Percentiles rank a stretch among this genome's conserved stretches.
Conservation (phyloP, 2,329 filamentous ascomycete genomes). For the Pseudocercospora musae region DNA sequence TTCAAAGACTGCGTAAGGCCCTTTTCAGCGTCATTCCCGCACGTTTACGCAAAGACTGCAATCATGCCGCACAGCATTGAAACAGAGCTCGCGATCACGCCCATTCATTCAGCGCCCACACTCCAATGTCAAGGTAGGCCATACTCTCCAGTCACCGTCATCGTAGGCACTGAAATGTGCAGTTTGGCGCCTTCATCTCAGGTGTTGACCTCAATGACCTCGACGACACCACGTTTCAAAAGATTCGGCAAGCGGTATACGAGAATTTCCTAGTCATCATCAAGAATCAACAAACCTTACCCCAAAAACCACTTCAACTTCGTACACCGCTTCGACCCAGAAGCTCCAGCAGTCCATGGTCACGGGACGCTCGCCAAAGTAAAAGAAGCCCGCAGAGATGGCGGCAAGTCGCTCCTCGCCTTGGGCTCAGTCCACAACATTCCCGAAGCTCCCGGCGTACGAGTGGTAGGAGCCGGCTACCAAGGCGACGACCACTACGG, state of each 20-base stretch:
- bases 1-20: background rate
- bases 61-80: constrained; percentile 2
- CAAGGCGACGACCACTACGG: constrained; percentile 3
- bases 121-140: background rate
- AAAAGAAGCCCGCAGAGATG: background rate
- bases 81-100: background rate
- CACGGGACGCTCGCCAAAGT: constrained; percentile 41
- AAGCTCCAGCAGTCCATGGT: constrained; percentile 60
- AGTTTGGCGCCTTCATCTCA: background rate
- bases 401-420: background rate
- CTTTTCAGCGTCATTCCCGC: background rate
- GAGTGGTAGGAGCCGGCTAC: constrained; percentile 1
- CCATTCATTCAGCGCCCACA: background rate
- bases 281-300: constrained; percentile 63
- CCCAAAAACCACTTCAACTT: constrained; percentile 69
- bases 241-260: constrained; percentile 64
- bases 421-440: background rate
- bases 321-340: constrained; percentile 69
- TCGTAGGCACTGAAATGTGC: background rate
- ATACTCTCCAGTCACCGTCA: background rate
- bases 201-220: background rate
- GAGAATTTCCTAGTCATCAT: constrained; percentile 66
- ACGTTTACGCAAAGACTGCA: background rate
- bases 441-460: constrained; percentile 2
- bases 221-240: background rate